Evolutionary conservation across 2,329 filamentous ascomycete species (phyloP), one percentile per base, ranked within the genome.

Genomic region (Herpotrichia juniperi): DNA sequence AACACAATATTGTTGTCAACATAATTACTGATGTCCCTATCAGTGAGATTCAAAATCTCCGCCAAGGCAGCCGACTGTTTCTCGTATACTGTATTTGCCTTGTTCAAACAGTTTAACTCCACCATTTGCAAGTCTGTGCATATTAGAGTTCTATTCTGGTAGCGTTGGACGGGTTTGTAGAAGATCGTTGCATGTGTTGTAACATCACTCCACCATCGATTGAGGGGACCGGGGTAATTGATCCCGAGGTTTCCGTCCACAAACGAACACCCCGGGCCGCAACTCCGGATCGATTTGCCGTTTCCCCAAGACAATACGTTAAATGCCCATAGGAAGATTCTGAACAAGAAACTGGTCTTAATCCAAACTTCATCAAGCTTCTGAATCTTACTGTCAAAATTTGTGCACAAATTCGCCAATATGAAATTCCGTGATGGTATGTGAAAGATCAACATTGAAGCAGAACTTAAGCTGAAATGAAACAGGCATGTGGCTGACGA

Each of bases 361-460:
- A 25, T 3, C 37, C 22, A 40, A 9, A 3, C 21, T 24, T 14
- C 16, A 3, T 25, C 5, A 8, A 25, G n/a, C 9, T 43, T 5
- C n/a, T 7, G 30, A 43, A 35, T n/a, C 12, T 25, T 30, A 17
- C 37, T 10, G 12, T 24, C 37, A 12, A 30, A 39, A 9, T 28
- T 39, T 21, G 14, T n/a, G 21, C 5, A 51, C 22, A 28, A 14
- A 14, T 14, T 37, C 24, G 28, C 21, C 47, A 70, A 54, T 8
- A 85, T 85, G 83, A 85, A 83, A 74, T 85, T 86, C 61, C 81
- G 83, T 58, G 83, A 86, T 80, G 82, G 82, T 74, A 57, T 48
- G 68, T 19, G 21, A 19, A n/a, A 48, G 37, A 14, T 12, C 35
- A 24, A 3, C 22, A 21, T n/a, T 12, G 1, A 6, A 21, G 24